These are phyloP conservation scores for Aureobasidium sp. DNA, from an alignment of 2,329 filamentous ascomycete species.

Conservation along the genomic window DNA sequence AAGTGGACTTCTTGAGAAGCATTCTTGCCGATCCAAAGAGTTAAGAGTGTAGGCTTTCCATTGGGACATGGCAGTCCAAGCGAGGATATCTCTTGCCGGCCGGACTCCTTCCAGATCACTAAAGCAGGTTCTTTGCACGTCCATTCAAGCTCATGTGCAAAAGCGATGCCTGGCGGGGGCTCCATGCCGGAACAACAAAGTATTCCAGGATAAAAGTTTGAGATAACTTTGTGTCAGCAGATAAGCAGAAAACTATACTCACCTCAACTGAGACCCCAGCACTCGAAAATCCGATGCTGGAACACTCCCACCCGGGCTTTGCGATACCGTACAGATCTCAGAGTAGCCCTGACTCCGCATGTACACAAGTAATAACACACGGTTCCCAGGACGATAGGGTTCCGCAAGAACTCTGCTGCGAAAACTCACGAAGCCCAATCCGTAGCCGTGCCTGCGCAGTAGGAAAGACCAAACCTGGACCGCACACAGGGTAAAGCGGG, in stretches of 20 bases:
- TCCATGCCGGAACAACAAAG: neutral
- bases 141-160: neutral
- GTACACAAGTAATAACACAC: neutral
- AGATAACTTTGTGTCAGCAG: neutral
- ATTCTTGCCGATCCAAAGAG: neutral
- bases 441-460: neutral
- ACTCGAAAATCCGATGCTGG: neutral
- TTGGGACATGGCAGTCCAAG: neutral
- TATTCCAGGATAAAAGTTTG: too few species aligned
- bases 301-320: constrained; percentile 12
- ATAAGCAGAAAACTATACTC: neutral
- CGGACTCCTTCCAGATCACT: neutral
- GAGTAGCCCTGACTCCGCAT: constrained; percentile 7
- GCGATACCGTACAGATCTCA: neutral
- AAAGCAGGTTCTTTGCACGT: neutral
- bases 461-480: neutral
- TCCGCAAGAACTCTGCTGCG: neutral
- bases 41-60: neutral
- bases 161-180: neutral
- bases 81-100: neutral
- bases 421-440: neutral
- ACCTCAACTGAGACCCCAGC: neutral
- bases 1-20: neutral
- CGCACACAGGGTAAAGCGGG: neutral
- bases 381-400: neutral